Percentiles rank a stretch among this genome's conserved stretches.
Evolutionary conservation across 768 basidiomycete species (phyloP).

Genomic region (Mycena crocata): DNA sequence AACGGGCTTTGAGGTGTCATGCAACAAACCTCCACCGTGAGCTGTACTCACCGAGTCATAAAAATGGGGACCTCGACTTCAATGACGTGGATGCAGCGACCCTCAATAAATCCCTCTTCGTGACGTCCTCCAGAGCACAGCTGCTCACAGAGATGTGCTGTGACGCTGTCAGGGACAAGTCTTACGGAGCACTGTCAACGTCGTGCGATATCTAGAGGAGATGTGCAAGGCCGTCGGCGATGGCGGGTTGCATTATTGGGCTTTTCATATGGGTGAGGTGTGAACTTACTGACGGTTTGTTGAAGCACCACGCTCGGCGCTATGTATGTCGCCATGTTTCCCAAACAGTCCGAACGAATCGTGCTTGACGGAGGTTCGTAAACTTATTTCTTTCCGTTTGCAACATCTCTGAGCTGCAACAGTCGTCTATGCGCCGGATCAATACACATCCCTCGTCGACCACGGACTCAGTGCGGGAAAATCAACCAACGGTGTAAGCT

Average conservation of each 20-base stretch:
- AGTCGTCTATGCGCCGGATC: slow-evolving; percentile 28
- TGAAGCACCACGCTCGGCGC: slow-evolving; percentile 22
- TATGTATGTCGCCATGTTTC: slow-evolving; percentile 32
- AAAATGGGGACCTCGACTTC: slow-evolving; percentile 26
- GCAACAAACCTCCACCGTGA: slow-evolving; percentile 24
- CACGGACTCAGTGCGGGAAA: slow-evolving; percentile 28
- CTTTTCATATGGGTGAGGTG: slow-evolving; percentile 26
- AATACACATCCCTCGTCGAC: slow-evolving; percentile 22
- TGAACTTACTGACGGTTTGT: neutral
- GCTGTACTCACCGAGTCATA: slow-evolving; percentile 15
- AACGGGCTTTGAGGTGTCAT: slow-evolving; percentile 12
- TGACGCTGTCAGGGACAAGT: slow-evolving; percentile 27
- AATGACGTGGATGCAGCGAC: slow-evolving; percentile 1
- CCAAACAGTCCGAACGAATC: slow-evolving; percentile 13
- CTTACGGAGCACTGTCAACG: slow-evolving; percentile 28
- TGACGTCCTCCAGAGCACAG: slow-evolving; percentile 7
- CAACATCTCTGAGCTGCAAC: neutral
- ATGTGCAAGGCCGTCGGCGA: slow-evolving; percentile 30
- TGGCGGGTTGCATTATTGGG: slow-evolving; percentile 27
- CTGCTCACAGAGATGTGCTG: slow-evolving; percentile 21
- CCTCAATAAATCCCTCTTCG: slow-evolving; percentile 16
- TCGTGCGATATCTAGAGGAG: slow-evolving; percentile 23
- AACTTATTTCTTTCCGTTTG: neutral
- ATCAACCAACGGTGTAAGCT: slow-evolving; percentile 19
- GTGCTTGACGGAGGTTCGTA: slow-evolving; percentile 22